A percentile compares a stretch with the other conserved stretches of the same genome.
Evolutionary conservation across 257 asterid species (phyloP).

Genomic region (Cordia subcordata): DNA sequence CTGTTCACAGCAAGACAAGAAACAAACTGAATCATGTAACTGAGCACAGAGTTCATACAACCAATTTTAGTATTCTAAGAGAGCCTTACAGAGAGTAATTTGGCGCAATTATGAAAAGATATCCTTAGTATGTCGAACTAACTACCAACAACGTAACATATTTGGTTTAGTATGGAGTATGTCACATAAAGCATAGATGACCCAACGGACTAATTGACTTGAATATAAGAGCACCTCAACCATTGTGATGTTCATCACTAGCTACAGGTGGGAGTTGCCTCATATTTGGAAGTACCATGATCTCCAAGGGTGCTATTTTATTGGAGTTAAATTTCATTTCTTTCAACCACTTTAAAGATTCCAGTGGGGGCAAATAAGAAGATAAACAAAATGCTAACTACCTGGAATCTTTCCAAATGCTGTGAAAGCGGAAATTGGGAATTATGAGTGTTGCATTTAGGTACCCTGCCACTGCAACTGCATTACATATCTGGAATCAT

Average conservation of each 20-base stretch:
- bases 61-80: neutral
- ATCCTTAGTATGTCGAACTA: neutral
- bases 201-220: no score
- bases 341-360: neutral
- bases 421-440: conserved; percentile 72
- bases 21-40: neutral
- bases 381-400: conserved; percentile 13
- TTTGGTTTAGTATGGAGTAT: no score
- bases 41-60: neutral
- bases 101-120: neutral
- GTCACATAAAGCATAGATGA: no score
- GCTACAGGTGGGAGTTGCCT: neutral
- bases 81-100: neutral
- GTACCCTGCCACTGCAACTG: conserved; percentile 83
- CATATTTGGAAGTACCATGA: no score
- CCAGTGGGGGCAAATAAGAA: neutral
- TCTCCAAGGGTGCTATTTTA: neutral
- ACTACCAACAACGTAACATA: neutral
- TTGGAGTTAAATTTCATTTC: neutral
- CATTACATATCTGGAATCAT: conserved; percentile 70
- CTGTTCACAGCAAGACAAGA: neutral
- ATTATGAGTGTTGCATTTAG: conserved; percentile 76
- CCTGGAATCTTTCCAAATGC: conserved; percentile 89
- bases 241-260: neutral
- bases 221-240: neutral